Evolutionary conservation across 108 stramenopile species (phyloP).

Genomic region (Skeletonema costatum): DNA sequence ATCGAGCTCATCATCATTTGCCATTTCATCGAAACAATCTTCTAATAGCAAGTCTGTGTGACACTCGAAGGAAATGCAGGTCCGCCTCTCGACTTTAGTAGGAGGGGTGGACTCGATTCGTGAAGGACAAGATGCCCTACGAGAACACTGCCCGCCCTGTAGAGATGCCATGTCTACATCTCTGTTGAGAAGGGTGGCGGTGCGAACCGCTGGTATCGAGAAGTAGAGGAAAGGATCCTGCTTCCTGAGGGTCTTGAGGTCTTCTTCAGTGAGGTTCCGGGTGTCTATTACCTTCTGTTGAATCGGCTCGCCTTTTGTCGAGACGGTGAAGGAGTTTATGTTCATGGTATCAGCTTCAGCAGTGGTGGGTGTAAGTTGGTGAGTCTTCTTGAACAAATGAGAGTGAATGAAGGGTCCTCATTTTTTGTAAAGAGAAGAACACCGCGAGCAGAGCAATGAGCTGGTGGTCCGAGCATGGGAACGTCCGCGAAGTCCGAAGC

Average conservation of each 20-base stretch:
- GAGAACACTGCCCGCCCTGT: neutral
- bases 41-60: neutral
- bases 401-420: no score
- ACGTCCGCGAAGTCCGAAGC: no score
- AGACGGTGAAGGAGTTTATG: neutral
- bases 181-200: neutral
- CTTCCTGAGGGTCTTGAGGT: constrained; percentile 2
- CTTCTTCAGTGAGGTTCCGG: neutral
- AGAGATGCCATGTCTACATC: no score
- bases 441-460: no score
- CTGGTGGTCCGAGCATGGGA: no score
- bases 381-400: no score
- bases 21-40: neutral
- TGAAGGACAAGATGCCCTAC: neutral
- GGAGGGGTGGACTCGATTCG: neutral
- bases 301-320: neutral
- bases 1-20: neutral
- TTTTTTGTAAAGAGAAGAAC: no score
- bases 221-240: neutral
- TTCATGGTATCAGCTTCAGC: no score
- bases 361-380: no score
- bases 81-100: neutral
- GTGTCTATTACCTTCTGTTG: neutral
- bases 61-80: neutral
- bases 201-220: neutral